Base-by-base conservation (phyloP, 768 basidiomycete genomes). In the Lactarius vividus region DNA sequence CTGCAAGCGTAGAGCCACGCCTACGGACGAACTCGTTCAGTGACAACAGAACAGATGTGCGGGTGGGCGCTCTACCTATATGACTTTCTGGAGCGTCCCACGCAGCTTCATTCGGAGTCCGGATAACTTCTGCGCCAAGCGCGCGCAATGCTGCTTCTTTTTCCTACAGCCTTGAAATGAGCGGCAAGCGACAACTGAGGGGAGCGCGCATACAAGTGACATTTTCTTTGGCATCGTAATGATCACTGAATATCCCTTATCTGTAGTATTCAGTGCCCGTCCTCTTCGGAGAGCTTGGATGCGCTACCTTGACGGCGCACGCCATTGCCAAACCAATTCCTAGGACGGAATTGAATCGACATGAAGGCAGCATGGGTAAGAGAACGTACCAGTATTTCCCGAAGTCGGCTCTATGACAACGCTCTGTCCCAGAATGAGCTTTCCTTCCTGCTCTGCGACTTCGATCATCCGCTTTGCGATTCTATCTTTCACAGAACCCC, bases 401-500 rank as follows among this genome's bases (percentile, higher is more conserved):
- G 92, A 93, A 10, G 92, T 97, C 0, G 97, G 94, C 75, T 99
- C 97, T 66, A 99, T 96, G 63, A 98, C 87, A 59, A 96, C 86
- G 70, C 91, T 94, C 77, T 92, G 82, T 0, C 95, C 95, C 1
- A 92, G 91, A 40, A 92, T 82, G 46, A 99, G 85, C 58, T 80
- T 86, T 39, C 95, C 96, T 39, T 93, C 88, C 61, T 82, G 81
- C 80, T 99, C 97, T 7, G 96, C 97, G n/a, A 88, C 85, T 69
- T 94, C 89, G 2, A 98, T 86, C 96, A 99, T 99, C 13, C 93
- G 87, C 75, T 94, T 96, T 31, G 95, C 96, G 61, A 98, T 96
- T 65, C 96, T 82, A 74, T 98, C 96, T 79, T 99, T 99, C 65
- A 98, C 90, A 2, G 91, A 94, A 2, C 96, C 96, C 11, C 96